Conservation (phyloP, 106 monocot species). For the Dioscorea alata region DNA sequence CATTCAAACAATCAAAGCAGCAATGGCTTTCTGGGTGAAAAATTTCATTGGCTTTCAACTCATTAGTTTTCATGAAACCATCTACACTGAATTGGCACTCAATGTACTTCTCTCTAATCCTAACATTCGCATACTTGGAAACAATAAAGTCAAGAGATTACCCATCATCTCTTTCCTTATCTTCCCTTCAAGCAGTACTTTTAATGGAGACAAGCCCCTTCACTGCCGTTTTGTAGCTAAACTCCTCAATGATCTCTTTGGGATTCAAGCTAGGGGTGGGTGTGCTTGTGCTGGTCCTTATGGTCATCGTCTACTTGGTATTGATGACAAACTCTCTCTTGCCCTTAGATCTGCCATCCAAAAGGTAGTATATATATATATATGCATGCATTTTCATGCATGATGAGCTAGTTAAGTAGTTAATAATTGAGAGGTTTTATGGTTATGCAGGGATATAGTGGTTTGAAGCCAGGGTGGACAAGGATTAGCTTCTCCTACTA, state of each 20-base stretch:
- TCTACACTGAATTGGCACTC: conserved; percentile 14
- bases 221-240: conserved; percentile 40
- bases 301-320: conserved; percentile 28
- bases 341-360: conserved; percentile 19
- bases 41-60: conserved; percentile 13
- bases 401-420: background rate
- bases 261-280: conserved; percentile 46
- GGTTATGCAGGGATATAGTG: conserved; percentile 25
- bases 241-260: conserved; percentile 46
- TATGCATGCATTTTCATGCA: background rate
- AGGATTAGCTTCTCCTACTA: conserved; percentile 46
- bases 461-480: conserved; percentile 44
- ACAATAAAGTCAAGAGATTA: conserved; percentile 9
- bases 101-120: conserved; percentile 15
- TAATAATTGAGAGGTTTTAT: background rate
- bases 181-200: background rate
- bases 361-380: conserved; percentile 11
- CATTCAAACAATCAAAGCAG: conserved; percentile 31
- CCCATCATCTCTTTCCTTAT: conserved; percentile 49
- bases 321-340: conserved; percentile 21
- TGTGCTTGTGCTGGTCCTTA: conserved; percentile 48
- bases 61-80: conserved; percentile 17
- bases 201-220: conserved; percentile 20
- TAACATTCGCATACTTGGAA: conserved; percentile 19
- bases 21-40: conserved; percentile 45